Evolutionary conservation across 768 basidiomycete genomes (phyloP).

Genomic region (Pulveroboletus ravenelii): DNA sequence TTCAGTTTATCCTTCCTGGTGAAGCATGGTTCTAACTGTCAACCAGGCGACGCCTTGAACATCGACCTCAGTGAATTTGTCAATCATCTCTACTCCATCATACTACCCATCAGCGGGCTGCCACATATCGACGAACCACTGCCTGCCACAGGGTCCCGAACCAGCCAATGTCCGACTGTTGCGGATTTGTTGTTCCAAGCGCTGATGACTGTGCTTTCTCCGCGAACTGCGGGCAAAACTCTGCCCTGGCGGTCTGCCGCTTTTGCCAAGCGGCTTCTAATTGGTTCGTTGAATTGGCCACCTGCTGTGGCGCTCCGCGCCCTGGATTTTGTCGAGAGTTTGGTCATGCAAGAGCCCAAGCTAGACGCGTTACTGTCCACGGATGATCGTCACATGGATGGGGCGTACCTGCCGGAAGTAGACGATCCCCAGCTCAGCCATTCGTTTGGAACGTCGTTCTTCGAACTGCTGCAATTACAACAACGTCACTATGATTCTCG

Average conservation of each 20-base stretch:
- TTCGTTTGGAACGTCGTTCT: conserved; percentile 81
- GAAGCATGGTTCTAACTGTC: not conserved
- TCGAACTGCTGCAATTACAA: conserved; percentile 70
- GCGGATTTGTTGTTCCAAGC: conserved; percentile 84
- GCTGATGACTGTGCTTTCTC: conserved; percentile 76
- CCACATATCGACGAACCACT: conserved; percentile 57
- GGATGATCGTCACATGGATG: conserved; percentile 80
- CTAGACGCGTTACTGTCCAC: conserved; percentile 82
- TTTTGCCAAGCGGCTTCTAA: conserved; percentile 89
- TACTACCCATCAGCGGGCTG: conserved; percentile 67
- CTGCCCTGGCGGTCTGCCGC: conserved; percentile 80
- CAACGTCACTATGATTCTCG: conserved; percentile 58
- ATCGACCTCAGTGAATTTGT: conserved; percentile 92
- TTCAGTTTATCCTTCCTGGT: conserved; percentile 6
- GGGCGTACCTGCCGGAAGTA: conserved; percentile 77
- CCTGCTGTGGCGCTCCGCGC: conserved; percentile 58
- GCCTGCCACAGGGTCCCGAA: conserved; percentile 23
- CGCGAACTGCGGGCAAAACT: conserved; percentile 51
- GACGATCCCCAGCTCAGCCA: conserved; percentile 85
- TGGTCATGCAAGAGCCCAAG: conserved; percentile 74
- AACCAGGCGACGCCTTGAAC: conserved; percentile 88
- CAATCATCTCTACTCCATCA: conserved; percentile 74
- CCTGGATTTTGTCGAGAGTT: conserved; percentile 64
- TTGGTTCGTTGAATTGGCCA: conserved; percentile 78
- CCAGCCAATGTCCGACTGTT: conserved; percentile 33